A percentile compares a stretch with the other conserved stretches of the same genome.
These are phyloP conservation scores for Lactarius psammicola DNA, from an alignment of 768 basidiomycete species.

Conservation along the genomic window DNA sequence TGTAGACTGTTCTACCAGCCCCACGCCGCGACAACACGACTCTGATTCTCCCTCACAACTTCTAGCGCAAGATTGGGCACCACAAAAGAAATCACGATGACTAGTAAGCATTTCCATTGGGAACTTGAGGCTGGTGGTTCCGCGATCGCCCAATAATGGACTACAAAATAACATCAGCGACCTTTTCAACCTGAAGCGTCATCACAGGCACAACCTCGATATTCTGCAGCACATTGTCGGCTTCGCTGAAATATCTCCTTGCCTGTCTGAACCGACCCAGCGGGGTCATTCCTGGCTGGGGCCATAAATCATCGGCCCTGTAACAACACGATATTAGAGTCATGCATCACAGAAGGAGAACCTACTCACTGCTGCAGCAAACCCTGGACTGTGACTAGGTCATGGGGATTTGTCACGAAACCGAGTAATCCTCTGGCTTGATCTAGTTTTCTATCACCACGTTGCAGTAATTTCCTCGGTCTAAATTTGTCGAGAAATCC, in stretches of 20 bases:
- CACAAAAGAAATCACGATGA: too few relatives aligned
- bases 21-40: too few relatives aligned
- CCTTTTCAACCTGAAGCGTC: not conserved
- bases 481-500: not conserved
- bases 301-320: not conserved
- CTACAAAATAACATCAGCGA: too few relatives aligned
- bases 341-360: too few relatives aligned
- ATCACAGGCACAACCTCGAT: not conserved
- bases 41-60: too few relatives aligned
- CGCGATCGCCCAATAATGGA: too few relatives aligned
- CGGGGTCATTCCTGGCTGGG: not conserved
- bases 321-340: too few relatives aligned
- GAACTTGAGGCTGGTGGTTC: too few relatives aligned
- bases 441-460: not conserved
- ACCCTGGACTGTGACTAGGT: not conserved
- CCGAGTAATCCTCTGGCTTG: not conserved
- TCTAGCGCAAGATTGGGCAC: too few relatives aligned
- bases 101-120: too few relatives aligned
- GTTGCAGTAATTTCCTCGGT: not conserved
- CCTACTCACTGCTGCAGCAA: not conserved
- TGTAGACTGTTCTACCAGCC: too few relatives aligned
- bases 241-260: not conserved
- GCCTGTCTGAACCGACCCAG: not conserved
- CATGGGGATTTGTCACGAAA: not conserved
- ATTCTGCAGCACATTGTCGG: not conserved